Evolutionary conservation across 495 filamentous ascomycete genomes (phyloP), one percentile per base, ranked within the genome.

Genomic region (Podospora pseudocomata): DNA sequence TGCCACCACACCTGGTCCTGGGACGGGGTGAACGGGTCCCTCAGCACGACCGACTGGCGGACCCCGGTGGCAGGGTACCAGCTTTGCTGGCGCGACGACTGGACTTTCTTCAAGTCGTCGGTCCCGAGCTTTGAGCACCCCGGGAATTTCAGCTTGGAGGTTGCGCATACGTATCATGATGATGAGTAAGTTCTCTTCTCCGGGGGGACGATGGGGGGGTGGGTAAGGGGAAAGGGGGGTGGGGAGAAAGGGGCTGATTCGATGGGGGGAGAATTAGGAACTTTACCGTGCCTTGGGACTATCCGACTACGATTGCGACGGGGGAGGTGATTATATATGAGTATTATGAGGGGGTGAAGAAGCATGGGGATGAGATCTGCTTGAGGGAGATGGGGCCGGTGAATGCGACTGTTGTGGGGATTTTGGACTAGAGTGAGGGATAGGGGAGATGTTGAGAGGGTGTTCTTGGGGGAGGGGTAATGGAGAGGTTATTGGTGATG

Each of bases 91-190:
- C 3, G 66, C 9, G 71, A 73, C 57, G 32, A 59, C 0, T 16
- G 27, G 30, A 73, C 63, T 2, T 56, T 64, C 20, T 78, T 80
- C 63, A 63, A 71, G 18, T 71, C 75, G 68, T 71, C 70, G 5
- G 67, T 80, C 19, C 15, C 71, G 28, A 55, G 60, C 3, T 73
- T 80, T 56, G 60, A 67, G 60, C 65, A 71, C 34, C 66, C 76
- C n/a, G 66, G 65, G 26, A 77, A 78, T 60, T 75, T 80, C 57
- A 70, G 75, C 7, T 62, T 78, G 13, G 66, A 73, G 65, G 65
- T 80, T 20, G 68, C 70, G 19, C 78, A 78, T 64, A 68, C 62
- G 56, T 80, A 76, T 53, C 67, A 67, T 4, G 78, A 80, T 55
- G 68, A 60, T 65, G 69, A 73, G 78, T 80, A 72, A 32, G 74